A percentile compares a stretch with the other conserved stretches of the same genome.
Evolutionary conservation across 352 stramenopile genomes (phyloP).

Genomic region (Phytophthora ramorum): DNA sequence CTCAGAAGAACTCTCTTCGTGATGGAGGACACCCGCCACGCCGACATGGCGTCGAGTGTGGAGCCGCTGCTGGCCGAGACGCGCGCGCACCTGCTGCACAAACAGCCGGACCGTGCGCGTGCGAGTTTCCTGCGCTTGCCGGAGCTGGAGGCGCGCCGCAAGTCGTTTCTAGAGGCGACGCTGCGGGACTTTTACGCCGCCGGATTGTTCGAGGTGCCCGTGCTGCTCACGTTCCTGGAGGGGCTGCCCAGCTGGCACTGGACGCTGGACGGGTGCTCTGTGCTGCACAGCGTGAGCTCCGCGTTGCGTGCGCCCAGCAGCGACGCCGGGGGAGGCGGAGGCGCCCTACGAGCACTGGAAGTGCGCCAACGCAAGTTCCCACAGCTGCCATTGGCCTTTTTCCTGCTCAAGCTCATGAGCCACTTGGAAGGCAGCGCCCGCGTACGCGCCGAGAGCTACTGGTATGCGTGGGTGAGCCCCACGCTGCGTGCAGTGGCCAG

Average conservation of each 20-base stretch:
- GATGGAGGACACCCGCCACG: background rate
- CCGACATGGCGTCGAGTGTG: conserved; percentile 22
- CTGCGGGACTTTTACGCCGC: conserved; percentile 73
- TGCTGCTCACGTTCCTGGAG: conserved; percentile 77
- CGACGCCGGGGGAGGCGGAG: conserved; percentile 28
- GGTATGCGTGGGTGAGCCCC: conserved; percentile 69
- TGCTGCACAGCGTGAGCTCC: conserved; percentile 66
- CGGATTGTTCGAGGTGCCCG: conserved; percentile 65
- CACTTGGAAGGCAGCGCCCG: conserved; percentile 65
- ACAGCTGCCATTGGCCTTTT: conserved; percentile 70
- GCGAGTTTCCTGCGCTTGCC: conserved; percentile 65
- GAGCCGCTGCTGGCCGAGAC: conserved; percentile 40
- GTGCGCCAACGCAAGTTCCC: conserved; percentile 54
- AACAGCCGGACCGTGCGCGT: conserved; percentile 62
- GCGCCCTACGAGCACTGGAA: conserved; percentile 40
- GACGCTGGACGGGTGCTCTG: conserved; percentile 72
- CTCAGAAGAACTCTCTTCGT: background rate
- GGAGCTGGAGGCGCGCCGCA: conserved; percentile 48
- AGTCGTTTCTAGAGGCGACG: conserved; percentile 55
- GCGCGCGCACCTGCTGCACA: conserved; percentile 54
- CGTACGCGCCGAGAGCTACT: conserved; percentile 66
- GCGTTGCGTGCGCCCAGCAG: conserved; percentile 46
- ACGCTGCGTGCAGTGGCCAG: conserved; percentile 59
- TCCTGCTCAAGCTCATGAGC: conserved; percentile 68
- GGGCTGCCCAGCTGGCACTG: conserved; percentile 71